Evolutionary conservation across 2,329 filamentous ascomycete genomes (phyloP), one percentile per base, ranked within the genome.

Genomic region (Aureobasidium sp.): DNA sequence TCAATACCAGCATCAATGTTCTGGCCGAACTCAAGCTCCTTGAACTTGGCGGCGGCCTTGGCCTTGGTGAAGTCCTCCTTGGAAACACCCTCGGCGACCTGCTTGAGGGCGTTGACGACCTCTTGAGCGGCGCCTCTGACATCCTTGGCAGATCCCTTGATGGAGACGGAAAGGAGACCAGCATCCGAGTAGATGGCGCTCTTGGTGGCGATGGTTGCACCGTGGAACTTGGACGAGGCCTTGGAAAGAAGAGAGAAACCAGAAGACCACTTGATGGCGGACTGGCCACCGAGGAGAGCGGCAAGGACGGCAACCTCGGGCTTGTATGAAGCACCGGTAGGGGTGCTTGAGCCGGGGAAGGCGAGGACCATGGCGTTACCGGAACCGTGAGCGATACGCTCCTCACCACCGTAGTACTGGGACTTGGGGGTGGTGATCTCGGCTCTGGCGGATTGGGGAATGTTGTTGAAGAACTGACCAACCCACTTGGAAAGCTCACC

Each of bases 381-480:
- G 67, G 82, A 81, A 64, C 81, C 82, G 76, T 91, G 89, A 66
- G 89, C 82, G 68, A 89, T 89, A 70, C 94, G 90, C 81, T 96
- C 90, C 82, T 99, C 91, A 73, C 94, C 95, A 76, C 94, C 94
- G 73, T 86, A 89, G 86, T 97, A 99, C 78, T 92, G 94, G 74
- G 86, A 84, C 66, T 88, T 81, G 68, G 84, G 77, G 65, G 80
- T 79, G 73, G 85, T 82, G 66, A 88, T 78, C 44, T 78, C 70
- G 68, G 82, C 76, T 70, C 81, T 78, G 76, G 70, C 69, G 57
- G 72, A 71, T 68, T 80, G 75, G 63, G 87, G 83, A 55, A 89
- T 81, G 64, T 83, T 81, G 75, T 86, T 85, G 83, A 99, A 97
- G 84, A 97, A 97, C 74, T 96, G 86, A 72, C 87, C 85, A 66